Conservation (phyloP, 768 basidiomycete genomes). For the Obba rivulosa region DNA sequence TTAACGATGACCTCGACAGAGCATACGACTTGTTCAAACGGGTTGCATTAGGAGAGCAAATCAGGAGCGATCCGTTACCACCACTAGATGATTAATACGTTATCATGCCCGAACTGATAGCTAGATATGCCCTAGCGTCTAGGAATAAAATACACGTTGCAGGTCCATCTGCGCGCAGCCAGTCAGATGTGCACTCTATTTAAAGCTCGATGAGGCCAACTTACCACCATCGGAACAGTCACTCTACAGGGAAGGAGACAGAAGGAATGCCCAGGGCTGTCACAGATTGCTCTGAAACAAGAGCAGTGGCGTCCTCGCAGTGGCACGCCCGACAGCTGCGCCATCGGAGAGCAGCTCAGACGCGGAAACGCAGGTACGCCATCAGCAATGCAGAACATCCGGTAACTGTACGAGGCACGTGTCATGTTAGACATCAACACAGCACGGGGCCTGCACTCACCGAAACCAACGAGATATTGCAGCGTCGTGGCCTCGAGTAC, state of each 20-base stretch:
- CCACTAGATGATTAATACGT: constrained; percentile 45
- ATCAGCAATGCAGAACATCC: constrained; percentile 82
- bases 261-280: too few species aligned
- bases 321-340: too few species aligned
- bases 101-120: not conserved
- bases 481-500: constrained; percentile 68
- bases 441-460: constrained; percentile 36
- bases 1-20: constrained; percentile 85
- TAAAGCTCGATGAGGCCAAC: too few species aligned
- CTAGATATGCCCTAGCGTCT: not conserved
- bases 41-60: constrained; percentile 66
- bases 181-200: too few species aligned
- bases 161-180: too few species aligned
- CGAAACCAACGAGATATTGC: constrained; percentile 84
- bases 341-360: constrained; percentile 14
- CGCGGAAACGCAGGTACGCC: constrained; percentile 77
- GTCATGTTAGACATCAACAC: not conserved
- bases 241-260: too few species aligned
- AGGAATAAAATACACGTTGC: not conserved
- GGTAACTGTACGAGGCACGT: constrained; percentile 49
- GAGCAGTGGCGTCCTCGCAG: too few species aligned
- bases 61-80: constrained; percentile 62
- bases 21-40: constrained; percentile 76
- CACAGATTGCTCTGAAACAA: too few species aligned
- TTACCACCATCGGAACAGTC: too few species aligned